These are phyloP conservation scores for Wickerhamiella dianesei DNA, from an alignment of 805 yeast genomes.

Conservation along the genomic window DNA sequence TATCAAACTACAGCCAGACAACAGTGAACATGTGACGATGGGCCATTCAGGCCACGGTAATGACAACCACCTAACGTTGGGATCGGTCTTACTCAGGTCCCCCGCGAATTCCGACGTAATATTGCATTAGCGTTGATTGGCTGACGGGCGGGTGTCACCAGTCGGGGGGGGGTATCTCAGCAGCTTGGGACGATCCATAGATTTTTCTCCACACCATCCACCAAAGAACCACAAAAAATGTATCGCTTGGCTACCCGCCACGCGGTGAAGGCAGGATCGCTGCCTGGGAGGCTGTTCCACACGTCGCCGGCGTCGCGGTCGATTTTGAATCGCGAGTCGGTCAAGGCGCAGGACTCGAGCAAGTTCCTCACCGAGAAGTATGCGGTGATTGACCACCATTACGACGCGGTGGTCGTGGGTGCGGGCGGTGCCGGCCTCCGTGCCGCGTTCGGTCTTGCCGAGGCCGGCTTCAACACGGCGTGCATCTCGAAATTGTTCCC, in stretches of 20 bases:
- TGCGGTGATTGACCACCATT: constrained; percentile 91
- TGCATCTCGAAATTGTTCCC: constrained; percentile 95
- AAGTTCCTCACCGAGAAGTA: constrained; percentile 52
- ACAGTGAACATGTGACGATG: too few species aligned
- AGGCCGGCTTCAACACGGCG: constrained; percentile 94
- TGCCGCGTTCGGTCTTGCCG: constrained; percentile 96
- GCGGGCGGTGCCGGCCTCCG: constrained; percentile 99
- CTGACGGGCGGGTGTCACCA: background rate
- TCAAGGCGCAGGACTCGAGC: constrained; percentile 36
- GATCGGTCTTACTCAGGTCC: background rate
- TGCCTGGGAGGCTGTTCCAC: background rate
- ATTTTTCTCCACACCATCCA: background rate
- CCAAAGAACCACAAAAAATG: background rate
- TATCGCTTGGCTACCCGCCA: background rate
- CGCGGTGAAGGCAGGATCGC: background rate
- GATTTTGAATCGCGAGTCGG: background rate
- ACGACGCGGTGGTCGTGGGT: constrained; percentile 95
- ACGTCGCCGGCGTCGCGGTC: background rate
- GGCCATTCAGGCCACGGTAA: too few species aligned
- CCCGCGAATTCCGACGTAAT: background rate
- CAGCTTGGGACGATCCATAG: background rate
- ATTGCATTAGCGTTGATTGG: background rate
- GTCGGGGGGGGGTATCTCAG: background rate
- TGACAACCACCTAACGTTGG: too few species aligned
- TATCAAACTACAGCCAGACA: too few species aligned